Conservation (phyloP, 495 filamentous ascomycete species). For the Neurospora sp. region DNA sequence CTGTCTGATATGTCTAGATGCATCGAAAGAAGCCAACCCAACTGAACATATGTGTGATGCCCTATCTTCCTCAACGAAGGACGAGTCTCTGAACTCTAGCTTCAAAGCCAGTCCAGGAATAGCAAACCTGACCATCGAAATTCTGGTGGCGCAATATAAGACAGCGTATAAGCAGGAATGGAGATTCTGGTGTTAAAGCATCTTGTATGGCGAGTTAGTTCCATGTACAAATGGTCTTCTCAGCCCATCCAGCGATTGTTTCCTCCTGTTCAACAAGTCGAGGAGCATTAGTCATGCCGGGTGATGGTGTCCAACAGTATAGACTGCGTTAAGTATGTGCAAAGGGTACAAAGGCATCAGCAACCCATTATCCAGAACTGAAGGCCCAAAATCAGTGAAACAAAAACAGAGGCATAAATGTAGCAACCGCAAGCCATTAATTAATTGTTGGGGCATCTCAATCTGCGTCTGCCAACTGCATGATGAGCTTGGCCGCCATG, state of each 20-base stretch:
- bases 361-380: background rate
- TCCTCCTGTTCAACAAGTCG: background rate
- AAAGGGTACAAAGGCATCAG: background rate
- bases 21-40: background rate
- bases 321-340: background rate
- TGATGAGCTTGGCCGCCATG: conserved; percentile 60
- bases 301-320: background rate
- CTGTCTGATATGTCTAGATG: background rate
- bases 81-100: background rate
- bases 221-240: background rate
- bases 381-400: background rate
- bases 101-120: background rate
- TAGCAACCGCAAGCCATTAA: background rate
- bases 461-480: conserved; percentile 62
- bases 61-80: background rate
- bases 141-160: background rate
- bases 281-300: background rate
- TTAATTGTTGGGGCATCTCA: conserved; percentile 12
- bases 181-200: background rate
- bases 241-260: background rate
- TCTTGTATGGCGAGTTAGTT: background rate
- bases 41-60: background rate
- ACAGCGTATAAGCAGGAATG: background rate
- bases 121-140: background rate
- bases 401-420: background rate